Conservation (phyloP, 192 early-diverging fungal species). For the Phlyctochytrium bullatum region DNA sequence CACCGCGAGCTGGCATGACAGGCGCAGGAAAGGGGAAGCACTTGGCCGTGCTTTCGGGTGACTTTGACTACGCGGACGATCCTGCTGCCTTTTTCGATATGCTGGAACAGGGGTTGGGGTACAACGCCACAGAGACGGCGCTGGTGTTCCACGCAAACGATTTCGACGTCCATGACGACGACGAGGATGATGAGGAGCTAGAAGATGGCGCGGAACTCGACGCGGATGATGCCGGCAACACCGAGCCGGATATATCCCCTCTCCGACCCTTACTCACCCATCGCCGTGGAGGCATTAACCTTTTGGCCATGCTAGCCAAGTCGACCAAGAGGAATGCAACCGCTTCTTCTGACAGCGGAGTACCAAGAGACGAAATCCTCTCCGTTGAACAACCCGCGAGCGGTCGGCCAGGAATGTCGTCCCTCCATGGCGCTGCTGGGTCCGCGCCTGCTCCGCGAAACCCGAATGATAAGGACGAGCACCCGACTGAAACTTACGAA, state of each 20-base stretch:
- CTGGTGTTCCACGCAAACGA: too few species aligned
- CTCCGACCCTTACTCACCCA: not conserved
- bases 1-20: too few species aligned
- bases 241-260: not conserved
- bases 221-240: not conserved
- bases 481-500: too few species aligned
- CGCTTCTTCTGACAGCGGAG: too few species aligned
- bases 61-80: constrained; percentile 40
- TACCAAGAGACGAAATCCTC: not conserved
- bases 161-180: too few species aligned
- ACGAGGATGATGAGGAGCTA: not conserved
- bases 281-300: not conserved
- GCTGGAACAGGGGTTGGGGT: constrained; percentile 11
- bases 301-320: not conserved
- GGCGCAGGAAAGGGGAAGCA: not conserved
- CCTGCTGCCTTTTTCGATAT: constrained; percentile 28
- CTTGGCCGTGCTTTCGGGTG: constrained; percentile 13
- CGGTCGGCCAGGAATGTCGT: not conserved
- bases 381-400: not conserved
- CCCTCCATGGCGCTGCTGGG: too few species aligned
- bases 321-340: too few species aligned
- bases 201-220: not conserved
- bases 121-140: not conserved
- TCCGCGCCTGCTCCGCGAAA: too few species aligned
- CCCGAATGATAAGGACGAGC: too few species aligned